phyloP scores from a whole-genome alignment of 2,329 filamentous ascomycete genomes.

The Phyllosticta citribraziliensis region DNA sequence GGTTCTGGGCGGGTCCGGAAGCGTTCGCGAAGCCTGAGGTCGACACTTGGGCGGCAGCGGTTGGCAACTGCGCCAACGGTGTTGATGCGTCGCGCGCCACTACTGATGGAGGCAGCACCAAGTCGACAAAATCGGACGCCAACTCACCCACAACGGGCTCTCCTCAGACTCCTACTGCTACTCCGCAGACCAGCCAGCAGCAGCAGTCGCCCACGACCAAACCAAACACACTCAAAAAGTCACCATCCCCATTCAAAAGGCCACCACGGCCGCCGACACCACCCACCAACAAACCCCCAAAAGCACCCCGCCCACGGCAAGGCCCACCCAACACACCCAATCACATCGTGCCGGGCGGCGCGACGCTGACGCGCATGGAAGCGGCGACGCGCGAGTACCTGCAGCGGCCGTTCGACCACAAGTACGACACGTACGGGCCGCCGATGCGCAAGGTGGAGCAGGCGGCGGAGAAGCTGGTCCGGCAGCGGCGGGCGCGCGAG shows the following conservation, averaged over 20 bases:
- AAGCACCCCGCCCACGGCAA: background rate
- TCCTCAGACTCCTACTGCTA: too few species aligned
- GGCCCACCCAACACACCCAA: background rate
- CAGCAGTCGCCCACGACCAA: background rate
- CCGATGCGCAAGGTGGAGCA: conserved; percentile 36
- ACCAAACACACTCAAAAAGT: background rate
- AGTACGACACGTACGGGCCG: conserved; percentile 34
- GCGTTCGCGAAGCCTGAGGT: background rate
- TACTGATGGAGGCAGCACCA: background rate
- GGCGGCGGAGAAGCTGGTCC: conserved; percentile 38
- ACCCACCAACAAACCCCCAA: too few species aligned
- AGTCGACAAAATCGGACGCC: background rate
- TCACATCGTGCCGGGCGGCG: conserved; percentile 29
- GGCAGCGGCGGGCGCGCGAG: conserved; percentile 36
- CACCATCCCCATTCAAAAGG: background rate
- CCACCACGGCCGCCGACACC: background rate
- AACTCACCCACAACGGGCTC: background rate
- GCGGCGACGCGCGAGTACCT: conserved; percentile 32
- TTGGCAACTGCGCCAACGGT: conserved; percentile 15
- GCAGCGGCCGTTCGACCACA: conserved; percentile 26
- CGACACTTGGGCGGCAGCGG: background rate
- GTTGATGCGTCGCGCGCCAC: conserved; percentile 11
- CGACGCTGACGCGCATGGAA: conserved; percentile 36
- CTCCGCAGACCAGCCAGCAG: too few species aligned
- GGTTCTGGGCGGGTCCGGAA: conserved; percentile 27